These are phyloP conservation scores for Boletus vinaceobasis DNA, from an alignment of 768 basidiomycete species.

Conservation along the genomic window DNA sequence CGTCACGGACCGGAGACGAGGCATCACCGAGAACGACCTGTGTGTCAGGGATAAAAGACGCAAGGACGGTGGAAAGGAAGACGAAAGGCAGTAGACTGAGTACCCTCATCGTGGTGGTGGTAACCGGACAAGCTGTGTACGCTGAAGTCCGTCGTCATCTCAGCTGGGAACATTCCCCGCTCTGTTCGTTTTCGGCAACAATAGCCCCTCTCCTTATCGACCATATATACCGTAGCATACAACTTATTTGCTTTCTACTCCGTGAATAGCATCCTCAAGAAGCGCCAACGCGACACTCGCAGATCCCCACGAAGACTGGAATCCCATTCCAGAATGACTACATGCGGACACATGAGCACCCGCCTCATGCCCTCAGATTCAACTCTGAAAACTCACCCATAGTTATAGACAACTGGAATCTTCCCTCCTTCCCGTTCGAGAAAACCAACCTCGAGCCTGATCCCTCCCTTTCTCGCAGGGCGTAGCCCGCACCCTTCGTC, in stretches of 20 bases:
- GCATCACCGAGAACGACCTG: constrained; percentile 43
- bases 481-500: constrained; percentile 62
- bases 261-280: constrained; percentile 40
- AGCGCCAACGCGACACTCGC: constrained; percentile 48
- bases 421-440: constrained; percentile 29
- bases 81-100: constrained; percentile 34
- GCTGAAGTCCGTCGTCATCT: neutral
- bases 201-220: neutral
- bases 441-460: constrained; percentile 53
- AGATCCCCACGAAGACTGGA: constrained; percentile 63
- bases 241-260: neutral
- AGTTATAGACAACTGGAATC: constrained; percentile 58
- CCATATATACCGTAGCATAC: neutral
- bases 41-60: constrained; percentile 37
- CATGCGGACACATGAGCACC: neutral
- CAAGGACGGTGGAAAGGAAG: constrained; percentile 34
- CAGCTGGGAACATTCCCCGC: neutral
- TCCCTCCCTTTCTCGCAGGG: constrained; percentile 64
- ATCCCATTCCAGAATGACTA: constrained; percentile 64
- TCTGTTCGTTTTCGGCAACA: neutral
- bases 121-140: neutral
- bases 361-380: no score
- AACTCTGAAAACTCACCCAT: constrained; percentile 45
- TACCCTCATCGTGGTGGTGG: constrained; percentile 38
- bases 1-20: constrained; percentile 18